Conservation (phyloP, 169 alveolate genomes). For the Plasmodium coatneyi region DNA sequence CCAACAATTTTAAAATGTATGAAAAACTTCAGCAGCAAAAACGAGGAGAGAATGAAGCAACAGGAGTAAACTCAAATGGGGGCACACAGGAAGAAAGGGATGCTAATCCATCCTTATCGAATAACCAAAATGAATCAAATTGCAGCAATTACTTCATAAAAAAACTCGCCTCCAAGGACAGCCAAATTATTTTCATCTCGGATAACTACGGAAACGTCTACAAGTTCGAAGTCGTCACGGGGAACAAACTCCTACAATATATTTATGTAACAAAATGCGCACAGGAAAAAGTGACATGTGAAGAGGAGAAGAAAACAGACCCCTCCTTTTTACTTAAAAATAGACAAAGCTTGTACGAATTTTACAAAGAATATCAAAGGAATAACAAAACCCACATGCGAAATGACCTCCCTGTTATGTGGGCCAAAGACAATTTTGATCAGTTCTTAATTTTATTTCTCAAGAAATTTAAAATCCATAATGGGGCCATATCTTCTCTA, state of each 20-base stretch:
- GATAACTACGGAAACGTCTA: constrained; percentile 83
- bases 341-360: constrained; percentile 49
- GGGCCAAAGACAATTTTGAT: constrained; percentile 56
- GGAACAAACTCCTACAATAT: constrained; percentile 48
- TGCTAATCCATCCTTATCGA: constrained; percentile 11
- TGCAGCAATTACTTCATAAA: constrained; percentile 36
- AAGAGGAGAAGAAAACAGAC: constrained; percentile 15
- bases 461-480: constrained; percentile 51
- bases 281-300: constrained; percentile 19
- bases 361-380: constrained; percentile 59
- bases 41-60: neutral
- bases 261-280: constrained; percentile 58
- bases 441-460: constrained; percentile 14
- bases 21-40: constrained; percentile 5
- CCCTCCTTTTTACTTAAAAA: constrained; percentile 44
- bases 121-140: neutral
- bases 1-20: neutral
- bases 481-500: constrained; percentile 73
- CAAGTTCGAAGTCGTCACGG: constrained; percentile 78
- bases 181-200: constrained; percentile 75
- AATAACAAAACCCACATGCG: constrained; percentile 53
- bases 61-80: neutral
- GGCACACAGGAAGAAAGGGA: neutral
- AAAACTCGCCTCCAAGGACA: constrained; percentile 45
- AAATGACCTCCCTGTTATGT: constrained; percentile 53